A percentile compares a stretch with the other conserved stretches of the same genome.
Conservation (phyloP, 371 early-diverging fungal genomes). For the Smittium culicis region DNA sequence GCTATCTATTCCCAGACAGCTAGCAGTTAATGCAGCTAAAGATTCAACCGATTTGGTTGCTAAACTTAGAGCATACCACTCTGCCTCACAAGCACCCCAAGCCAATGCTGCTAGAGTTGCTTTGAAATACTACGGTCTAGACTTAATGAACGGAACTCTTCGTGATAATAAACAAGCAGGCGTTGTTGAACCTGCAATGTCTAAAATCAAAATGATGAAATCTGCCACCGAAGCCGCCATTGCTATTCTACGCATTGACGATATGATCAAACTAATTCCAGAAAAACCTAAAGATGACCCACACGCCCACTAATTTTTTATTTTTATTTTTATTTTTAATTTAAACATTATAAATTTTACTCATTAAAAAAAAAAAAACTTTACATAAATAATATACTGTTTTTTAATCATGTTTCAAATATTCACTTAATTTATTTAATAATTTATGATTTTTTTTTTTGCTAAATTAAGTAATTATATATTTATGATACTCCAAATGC, state of each 20-base stretch:
- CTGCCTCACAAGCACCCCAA: slow-evolving; percentile 39
- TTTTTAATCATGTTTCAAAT: too few species aligned
- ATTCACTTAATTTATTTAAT: too few species aligned
- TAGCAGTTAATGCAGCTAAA: slow-evolving; percentile 98
- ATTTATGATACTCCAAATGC: too few species aligned
- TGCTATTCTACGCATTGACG: slow-evolving; percentile 97
- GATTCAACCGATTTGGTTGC: slow-evolving; percentile 95
- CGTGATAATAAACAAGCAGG: slow-evolving; percentile 95
- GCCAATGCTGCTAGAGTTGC: slow-evolving; percentile 54
- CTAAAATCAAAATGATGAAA: slow-evolving; percentile 96
- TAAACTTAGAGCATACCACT: slow-evolving; percentile 89
- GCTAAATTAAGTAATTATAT: too few species aligned
- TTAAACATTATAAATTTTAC: too few species aligned
- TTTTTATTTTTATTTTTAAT: too few species aligned
- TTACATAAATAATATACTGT: too few species aligned
- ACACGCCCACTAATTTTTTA: slow-evolving; percentile 25
- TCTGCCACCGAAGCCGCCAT: slow-evolving; percentile 99
- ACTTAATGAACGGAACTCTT: slow-evolving; percentile 84
- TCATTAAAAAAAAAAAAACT: too few species aligned
- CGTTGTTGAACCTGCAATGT: slow-evolving; percentile 98
- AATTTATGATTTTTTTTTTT: too few species aligned
- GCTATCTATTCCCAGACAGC: slow-evolving; percentile 93
- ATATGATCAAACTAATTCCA: slow-evolving; percentile 73
- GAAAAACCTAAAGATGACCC: slow-evolving; percentile 33
- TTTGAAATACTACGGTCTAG: slow-evolving; percentile 72